A percentile compares a stretch with the other conserved stretches of the same genome.
Evolutionary conservation across 305 asterid genomes (phyloP).

Genomic region (Rubia tinctorum): DNA sequence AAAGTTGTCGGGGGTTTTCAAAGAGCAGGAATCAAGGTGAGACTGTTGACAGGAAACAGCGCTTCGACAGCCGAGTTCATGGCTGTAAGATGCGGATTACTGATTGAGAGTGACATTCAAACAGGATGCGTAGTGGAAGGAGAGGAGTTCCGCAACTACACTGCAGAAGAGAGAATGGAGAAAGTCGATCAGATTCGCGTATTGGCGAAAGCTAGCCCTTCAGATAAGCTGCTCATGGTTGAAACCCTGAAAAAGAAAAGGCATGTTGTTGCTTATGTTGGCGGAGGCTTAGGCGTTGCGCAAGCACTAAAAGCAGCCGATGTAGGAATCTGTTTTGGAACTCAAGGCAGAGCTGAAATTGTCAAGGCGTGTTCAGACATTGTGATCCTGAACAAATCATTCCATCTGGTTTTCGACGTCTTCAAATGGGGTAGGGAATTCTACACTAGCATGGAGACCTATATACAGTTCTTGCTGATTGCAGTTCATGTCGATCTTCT

Average conservation of each 20-base stretch:
- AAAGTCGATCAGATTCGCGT: conserved; percentile 15
- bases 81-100: conserved; percentile 26
- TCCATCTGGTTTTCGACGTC: conserved; percentile 26
- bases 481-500: conserved; percentile 29
- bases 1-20: conserved; percentile 17
- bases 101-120: conserved; percentile 1
- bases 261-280: conserved; percentile 34
- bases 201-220: conserved; percentile 26
- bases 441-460: conserved; percentile 32
- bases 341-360: conserved; percentile 23
- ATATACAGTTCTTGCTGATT: conserved; percentile 38
- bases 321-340: conserved; percentile 33
- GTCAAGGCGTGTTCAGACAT: conserved; percentile 31
- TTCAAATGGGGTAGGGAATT: conserved; percentile 39
- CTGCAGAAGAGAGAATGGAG: conserved; percentile 21
- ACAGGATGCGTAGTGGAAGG: conserved; percentile 21
- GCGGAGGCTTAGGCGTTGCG: conserved; percentile 27
- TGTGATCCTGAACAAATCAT: conserved; percentile 28
- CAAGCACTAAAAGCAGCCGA: conserved; percentile 26
- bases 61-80: conserved; percentile 20
- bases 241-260: conserved; percentile 25
- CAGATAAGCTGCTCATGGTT: conserved; percentile 26
- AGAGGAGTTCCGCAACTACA: conserved; percentile 16
- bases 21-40: conserved; percentile 23
- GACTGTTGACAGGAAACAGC: conserved; percentile 24